Evolutionary conservation across 2,329 filamentous ascomycete species (phyloP).

Genomic region (Ustulina deusta): DNA sequence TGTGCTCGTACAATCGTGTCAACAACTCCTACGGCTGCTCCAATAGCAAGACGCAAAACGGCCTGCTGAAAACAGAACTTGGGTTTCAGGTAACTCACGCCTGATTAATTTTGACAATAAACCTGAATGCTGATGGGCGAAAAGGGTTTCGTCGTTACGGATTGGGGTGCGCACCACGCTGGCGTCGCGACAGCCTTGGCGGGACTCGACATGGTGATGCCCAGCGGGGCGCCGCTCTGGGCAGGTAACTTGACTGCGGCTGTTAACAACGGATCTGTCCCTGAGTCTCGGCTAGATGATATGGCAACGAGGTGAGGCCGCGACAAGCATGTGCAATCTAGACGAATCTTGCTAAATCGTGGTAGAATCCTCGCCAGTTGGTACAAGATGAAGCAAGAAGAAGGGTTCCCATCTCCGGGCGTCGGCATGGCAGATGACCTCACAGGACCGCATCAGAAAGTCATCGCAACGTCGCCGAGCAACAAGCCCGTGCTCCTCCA

Average conservation of each 20-base stretch:
- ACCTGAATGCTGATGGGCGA: constrained; percentile 38
- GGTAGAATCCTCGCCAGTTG: constrained; percentile 63
- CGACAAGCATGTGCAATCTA: not conserved
- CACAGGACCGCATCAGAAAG: constrained; percentile 59
- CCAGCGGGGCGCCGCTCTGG: constrained; percentile 58
- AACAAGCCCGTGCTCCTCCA: constrained; percentile 59
- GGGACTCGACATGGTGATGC: constrained; percentile 81
- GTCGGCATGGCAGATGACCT: constrained; percentile 63
- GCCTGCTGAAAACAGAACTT: constrained; percentile 72
- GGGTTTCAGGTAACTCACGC: constrained; percentile 61
- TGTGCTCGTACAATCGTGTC: constrained; percentile 76
- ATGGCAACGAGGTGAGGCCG: constrained; percentile 63
- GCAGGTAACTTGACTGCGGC: constrained; percentile 67
- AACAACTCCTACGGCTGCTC: constrained; percentile 80
- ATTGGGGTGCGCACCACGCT: constrained; percentile 76
- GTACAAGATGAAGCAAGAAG: constrained; percentile 67
- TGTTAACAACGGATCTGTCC: constrained; percentile 70
- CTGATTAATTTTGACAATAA: constrained; percentile 48
- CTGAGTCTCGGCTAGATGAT: constrained; percentile 67
- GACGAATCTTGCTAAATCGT: constrained; percentile 31
- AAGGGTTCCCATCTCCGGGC: constrained; percentile 58
- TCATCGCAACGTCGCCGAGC: constrained; percentile 66
- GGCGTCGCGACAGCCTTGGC: constrained; percentile 71
- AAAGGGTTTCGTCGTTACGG: constrained; percentile 74
- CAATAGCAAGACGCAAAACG: constrained; percentile 75